These are phyloP conservation scores for Rhododendron simsii DNA, from an alignment of 148 eudicot species.

Conservation along the genomic window DNA sequence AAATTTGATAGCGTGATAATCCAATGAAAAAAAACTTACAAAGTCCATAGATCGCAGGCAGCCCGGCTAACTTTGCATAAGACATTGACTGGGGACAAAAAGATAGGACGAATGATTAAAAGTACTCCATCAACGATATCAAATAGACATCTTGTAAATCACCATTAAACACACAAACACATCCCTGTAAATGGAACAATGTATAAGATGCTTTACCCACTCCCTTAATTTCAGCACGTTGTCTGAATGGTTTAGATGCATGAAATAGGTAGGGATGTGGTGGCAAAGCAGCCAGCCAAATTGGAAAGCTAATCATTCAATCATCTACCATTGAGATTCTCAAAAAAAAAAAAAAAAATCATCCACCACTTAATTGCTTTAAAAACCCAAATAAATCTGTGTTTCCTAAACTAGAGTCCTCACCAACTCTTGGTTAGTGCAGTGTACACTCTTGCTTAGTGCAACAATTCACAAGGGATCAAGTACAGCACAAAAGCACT, in stretches of 20 bases:
- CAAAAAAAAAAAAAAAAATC: too few relatives aligned
- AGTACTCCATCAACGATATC: background rate
- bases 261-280: background rate
- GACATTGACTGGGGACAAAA: conserved; percentile 78
- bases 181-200: background rate
- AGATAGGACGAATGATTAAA: conserved; percentile 15
- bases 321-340: background rate
- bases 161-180: background rate
- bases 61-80: conserved; percentile 96
- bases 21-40: conserved; percentile 56
- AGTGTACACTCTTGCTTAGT: background rate
- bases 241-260: background rate
- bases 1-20: background rate
- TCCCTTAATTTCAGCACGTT: background rate
- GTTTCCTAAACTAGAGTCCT: background rate
- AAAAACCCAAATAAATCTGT: background rate
- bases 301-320: background rate
- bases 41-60: conserved; percentile 94
- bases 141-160: background rate
- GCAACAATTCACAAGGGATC: background rate
- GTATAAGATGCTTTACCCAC: background rate
- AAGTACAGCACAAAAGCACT: background rate
- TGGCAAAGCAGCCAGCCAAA: background rate
- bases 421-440: background rate
- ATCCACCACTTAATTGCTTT: background rate